Evolutionary conservation across 306 rosid species (phyloP), one percentile per base, ranked within the genome.

Genomic region (Benincasa hispida): DNA sequence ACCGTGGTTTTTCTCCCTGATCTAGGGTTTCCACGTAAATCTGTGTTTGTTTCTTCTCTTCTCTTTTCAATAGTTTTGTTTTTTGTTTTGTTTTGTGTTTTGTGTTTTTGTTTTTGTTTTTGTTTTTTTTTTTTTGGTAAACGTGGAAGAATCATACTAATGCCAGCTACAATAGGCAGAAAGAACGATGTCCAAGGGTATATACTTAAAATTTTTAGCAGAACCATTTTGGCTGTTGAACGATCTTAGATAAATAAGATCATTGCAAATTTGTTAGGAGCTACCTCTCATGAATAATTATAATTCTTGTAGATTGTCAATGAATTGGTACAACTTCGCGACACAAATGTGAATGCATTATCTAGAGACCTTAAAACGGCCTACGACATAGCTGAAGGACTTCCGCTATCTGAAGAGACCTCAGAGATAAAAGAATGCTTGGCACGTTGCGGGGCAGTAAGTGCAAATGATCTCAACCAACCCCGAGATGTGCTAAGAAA

Each of bases 321-420:
- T 72, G 91, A 83, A 80, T 48, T 91, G 67, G 58, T 93, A 70
- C 86, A 53, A 51, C 82, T 75, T 77, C 89, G 81, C 35, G 92
- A 90, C 13, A 88, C 91, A 77, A 87, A 90, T 76, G 96, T 88
- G 57, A 93, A 93, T 76, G 90, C 90, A 24, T 61, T 93, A 63
- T 84, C 92, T 75, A 88, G 93, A 87, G 97, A 90, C 57, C 88
- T 75, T 68, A 91, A 88, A 87, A 93, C 98, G 68, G 81, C 97
- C 73, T 86, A 88, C 15, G 98, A 93, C 86, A 83, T 93, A 79
- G 96, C 91, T 1, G 96, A 88, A 87, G 96, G 87, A 72, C 94
- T 93, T 39, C 85, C 88, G 10, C 80, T 88, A 51, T 87, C 94
- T 0, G 97, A 88, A 81, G 96, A 93, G 79, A 79, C 80, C 59